Conservation (phyloP, 768 basidiomycete genomes). For the Boletus rubropictus region DNA sequence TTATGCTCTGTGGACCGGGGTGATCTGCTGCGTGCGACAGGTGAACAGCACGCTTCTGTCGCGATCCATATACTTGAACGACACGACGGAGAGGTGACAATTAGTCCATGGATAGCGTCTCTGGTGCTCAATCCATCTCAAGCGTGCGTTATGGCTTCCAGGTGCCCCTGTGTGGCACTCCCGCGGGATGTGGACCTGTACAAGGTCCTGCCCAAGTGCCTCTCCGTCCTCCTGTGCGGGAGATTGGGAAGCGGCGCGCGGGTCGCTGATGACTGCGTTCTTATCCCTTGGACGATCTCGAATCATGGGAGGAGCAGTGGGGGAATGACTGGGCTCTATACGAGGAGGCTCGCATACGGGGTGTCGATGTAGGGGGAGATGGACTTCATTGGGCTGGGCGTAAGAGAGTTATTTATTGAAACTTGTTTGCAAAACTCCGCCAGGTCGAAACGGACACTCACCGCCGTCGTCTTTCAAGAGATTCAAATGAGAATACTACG, state of each 20-base stretch:
- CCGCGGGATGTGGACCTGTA: constrained; percentile 4
- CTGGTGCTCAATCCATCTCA: constrained; percentile 14
- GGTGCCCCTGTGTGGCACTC: constrained; percentile 13
- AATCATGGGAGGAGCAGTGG: neutral
- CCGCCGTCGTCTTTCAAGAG: constrained; percentile 15
- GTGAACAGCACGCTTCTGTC: constrained; percentile 8
- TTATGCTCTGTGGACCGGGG: neutral
- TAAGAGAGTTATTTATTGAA: constrained; percentile 19
- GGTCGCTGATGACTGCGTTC: neutral
- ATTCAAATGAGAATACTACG: constrained; percentile 14
- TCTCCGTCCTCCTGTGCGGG: neutral
- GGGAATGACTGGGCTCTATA: neutral
- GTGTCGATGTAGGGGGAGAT: constrained; percentile 24
- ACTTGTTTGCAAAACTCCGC: constrained; percentile 18
- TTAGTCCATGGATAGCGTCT: constrained; percentile 1
- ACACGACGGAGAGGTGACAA: constrained; percentile 11
- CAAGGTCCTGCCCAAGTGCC: neutral
- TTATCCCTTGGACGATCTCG: constrained; percentile 4
- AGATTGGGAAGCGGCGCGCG: neutral
- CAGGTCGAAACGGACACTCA: constrained; percentile 13
- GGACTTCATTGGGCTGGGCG: constrained; percentile 36
- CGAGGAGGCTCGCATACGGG: constrained; percentile 18
- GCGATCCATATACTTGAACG: constrained; percentile 3
- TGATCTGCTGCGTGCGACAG: constrained; percentile 1
- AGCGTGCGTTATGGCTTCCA: constrained; percentile 3